These are phyloP conservation scores for Leishmania guyanensis DNA, from an alignment of 208 protist species.

Conservation along the genomic window DNA sequence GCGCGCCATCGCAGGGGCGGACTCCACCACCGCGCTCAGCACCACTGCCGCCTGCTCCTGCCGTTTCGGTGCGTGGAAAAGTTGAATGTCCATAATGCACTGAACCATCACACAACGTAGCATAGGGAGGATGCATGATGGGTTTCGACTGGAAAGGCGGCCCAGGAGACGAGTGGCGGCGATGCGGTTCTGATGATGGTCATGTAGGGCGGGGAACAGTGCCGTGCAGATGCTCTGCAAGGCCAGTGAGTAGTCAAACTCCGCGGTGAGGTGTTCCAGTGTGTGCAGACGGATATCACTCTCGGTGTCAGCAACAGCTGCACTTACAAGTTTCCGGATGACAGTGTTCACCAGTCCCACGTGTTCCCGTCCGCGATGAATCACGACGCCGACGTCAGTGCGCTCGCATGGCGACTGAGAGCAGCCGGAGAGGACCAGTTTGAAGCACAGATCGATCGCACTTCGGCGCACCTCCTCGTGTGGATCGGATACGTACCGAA, in stretches of 20 bases:
- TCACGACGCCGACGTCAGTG: slow-evolving; percentile 66
- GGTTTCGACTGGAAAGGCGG: slow-evolving; percentile 79
- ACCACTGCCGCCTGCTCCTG: slow-evolving; percentile 80
- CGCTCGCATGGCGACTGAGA: slow-evolving; percentile 67
- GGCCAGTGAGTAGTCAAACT: slow-evolving; percentile 81
- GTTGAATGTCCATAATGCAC: slow-evolving; percentile 81
- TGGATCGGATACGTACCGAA: slow-evolving; percentile 78
- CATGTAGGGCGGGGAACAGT: slow-evolving; percentile 81
- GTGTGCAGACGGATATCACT: slow-evolving; percentile 90
- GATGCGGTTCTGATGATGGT: slow-evolving; percentile 87
- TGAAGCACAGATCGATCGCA: slow-evolving; percentile 89
- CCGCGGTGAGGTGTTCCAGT: slow-evolving; percentile 68
- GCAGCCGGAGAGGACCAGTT: slow-evolving; percentile 87
- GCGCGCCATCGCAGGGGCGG: slow-evolving; percentile 69
- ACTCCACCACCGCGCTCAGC: slow-evolving; percentile 82
- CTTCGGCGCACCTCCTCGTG: slow-evolving; percentile 86
- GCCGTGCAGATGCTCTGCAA: slow-evolving; percentile 70
- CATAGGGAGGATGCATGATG: slow-evolving; percentile 78
- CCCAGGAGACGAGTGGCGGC: slow-evolving; percentile 82
- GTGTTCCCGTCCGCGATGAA: slow-evolving; percentile 86
- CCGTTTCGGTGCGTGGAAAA: slow-evolving; percentile 78
- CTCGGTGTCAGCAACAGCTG: slow-evolving; percentile 87
- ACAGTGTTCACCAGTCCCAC: slow-evolving; percentile 78
- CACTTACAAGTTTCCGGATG: slow-evolving; percentile 75
- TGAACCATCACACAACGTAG: slow-evolving; percentile 86